Evolutionary conservation across 2,329 filamentous ascomycete genomes (phyloP), one percentile per base, ranked within the genome.

Genomic region (Xylaria sp.): DNA sequence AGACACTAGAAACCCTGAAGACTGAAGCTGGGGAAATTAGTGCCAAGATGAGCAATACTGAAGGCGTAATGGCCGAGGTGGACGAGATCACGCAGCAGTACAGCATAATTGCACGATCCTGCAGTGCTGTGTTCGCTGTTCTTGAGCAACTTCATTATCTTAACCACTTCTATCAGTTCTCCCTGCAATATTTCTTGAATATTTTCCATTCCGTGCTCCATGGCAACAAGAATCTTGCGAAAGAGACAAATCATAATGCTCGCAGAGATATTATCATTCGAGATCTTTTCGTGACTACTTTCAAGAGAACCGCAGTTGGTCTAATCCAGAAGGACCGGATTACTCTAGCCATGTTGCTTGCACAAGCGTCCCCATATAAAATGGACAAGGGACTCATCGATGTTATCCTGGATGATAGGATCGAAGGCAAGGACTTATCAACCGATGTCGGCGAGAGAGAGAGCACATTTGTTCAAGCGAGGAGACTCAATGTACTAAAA

Each of bases 81-180:
- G 96, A 99, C 75, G 93, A 92, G 78, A 97, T 98, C 79, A 99
- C 97, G 48, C 89, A 92, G 74, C 92, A 97, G 80, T 99, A 99
- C 86, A 92, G 92, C 78, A 90, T 97, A 73, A 94, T 99, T 81
- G 96, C 96, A 66, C 89, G 91, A 76, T 95, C 96, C 51, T 99
- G 96, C 87, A 98, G 95, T 83, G 94, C 96, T 64, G 95, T 99
- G 51, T 99, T 98, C 80, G 94, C 97, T 39, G 93, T 99, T 15
- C 86, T 99, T 70, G 97, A 99, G 83, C 95, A 99, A 80, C 88
- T 99, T 67, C 95, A 98, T 81, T 97, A 98, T 79, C 91, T 99
- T 80, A 98, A 99, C 80, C 96, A 98, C 85, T 98, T 98, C 83
- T 99, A 99, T 82, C 97, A 98, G 80, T 99, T 99, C 86, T 99